A percentile compares a stretch with the other conserved stretches of the same genome.
Evolutionary conservation across 2,329 filamentous ascomycete species (phyloP).

Genomic region (Trichoderma pleuroti): DNA sequence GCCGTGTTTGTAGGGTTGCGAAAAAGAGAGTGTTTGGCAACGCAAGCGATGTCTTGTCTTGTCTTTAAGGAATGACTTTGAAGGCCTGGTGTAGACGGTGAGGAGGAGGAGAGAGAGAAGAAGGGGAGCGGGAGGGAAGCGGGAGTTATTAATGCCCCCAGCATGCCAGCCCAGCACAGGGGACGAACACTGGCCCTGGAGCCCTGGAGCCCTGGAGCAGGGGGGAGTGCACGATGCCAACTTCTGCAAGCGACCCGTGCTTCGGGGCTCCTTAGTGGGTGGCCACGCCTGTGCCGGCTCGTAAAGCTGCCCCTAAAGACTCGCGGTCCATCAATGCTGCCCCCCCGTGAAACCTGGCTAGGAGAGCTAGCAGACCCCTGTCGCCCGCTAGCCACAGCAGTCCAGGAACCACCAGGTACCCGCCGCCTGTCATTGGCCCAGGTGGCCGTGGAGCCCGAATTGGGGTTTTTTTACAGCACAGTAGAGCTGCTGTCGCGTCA

Average conservation of each 20-base stretch:
- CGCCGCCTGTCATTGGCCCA: slow-evolving; percentile 16
- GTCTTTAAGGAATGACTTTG: slow-evolving; percentile 25
- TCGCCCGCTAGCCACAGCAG: neutral
- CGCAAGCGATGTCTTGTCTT: slow-evolving; percentile 10
- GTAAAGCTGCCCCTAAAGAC: slow-evolving; percentile 2
- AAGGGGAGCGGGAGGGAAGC: slow-evolving; percentile 21
- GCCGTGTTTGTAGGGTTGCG: neutral
- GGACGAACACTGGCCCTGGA: neutral
- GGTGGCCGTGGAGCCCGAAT: neutral
- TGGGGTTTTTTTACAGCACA: neutral
- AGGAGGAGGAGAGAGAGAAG: slow-evolving; percentile 14
- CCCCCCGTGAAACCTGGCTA: neutral
- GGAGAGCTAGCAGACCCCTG: slow-evolving; percentile 3
- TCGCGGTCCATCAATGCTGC: neutral
- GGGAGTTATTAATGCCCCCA: slow-evolving; percentile 24
- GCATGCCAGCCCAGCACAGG: neutral
- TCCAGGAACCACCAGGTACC: slow-evolving; percentile 21
- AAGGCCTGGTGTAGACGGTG: slow-evolving; percentile 16
- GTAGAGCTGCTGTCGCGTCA: slow-evolving; percentile 14
- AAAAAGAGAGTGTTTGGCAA: slow-evolving; percentile 21
- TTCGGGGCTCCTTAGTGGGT: neutral
- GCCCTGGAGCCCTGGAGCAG: neutral
- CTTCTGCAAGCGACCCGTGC: neutral
- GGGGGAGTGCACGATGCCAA: neutral
- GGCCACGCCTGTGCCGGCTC: neutral